These are phyloP conservation scores for Chaetoscypha palmicola DNA, from an alignment of 2,329 filamentous ascomycete genomes.

Conservation along the genomic window DNA sequence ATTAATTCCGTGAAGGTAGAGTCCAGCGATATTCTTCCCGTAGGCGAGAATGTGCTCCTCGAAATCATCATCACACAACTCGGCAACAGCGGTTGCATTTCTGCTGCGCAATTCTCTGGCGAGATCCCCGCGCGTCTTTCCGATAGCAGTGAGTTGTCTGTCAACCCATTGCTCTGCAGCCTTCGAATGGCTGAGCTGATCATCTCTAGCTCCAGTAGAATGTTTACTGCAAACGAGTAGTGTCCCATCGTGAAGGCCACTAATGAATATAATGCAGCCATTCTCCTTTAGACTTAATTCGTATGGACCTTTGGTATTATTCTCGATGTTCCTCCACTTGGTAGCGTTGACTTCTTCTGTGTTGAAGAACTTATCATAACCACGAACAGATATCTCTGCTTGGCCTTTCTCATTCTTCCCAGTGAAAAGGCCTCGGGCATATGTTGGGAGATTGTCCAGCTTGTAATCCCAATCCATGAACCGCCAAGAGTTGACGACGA, in stretches of 20 bases:
- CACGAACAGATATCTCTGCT: constrained; percentile 75
- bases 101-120: constrained; percentile 67
- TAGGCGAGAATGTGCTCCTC: constrained; percentile 97
- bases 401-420: constrained; percentile 56
- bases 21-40: constrained; percentile 69
- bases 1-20: constrained; percentile 95
- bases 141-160: constrained; percentile 67
- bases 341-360: constrained; percentile 75
- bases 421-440: constrained; percentile 93
- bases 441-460: constrained; percentile 74
- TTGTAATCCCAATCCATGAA: constrained; percentile 98
- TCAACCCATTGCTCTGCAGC: constrained; percentile 80
- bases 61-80: constrained; percentile 92
- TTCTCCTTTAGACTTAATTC: constrained; percentile 98
- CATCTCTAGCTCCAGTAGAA: constrained; percentile 72
- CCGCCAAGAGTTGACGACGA: constrained; percentile 82
- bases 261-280: constrained; percentile 98
- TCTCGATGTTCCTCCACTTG: constrained; percentile 71
- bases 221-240: constrained; percentile 98
- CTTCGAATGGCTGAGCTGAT: constrained; percentile 70
- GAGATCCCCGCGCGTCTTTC: constrained; percentile 72
- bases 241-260: constrained; percentile 81
- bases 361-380: constrained; percentile 99
- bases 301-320: constrained; percentile 76
- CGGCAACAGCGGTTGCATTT: constrained; percentile 91